phyloP scores from a whole-genome alignment of 2,329 filamentous ascomycete species.

The Fusarium dimerum region DNA sequence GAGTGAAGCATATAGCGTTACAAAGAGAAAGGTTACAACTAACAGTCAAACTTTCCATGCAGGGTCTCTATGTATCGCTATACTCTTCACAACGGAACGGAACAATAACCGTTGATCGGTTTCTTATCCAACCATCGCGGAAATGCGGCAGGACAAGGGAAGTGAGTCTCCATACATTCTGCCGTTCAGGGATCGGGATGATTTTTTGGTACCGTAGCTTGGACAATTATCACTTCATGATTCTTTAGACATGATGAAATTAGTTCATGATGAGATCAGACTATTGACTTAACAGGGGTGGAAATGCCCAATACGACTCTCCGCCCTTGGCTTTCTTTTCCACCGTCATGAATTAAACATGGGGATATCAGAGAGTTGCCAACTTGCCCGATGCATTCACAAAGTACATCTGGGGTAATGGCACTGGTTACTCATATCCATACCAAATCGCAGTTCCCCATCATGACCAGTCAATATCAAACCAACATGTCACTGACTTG shows the following conservation, averaged over 20 bases:
- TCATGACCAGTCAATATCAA: slow-evolving; percentile 2
- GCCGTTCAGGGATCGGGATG: background rate
- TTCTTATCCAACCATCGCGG: background rate
- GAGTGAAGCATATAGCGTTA: too few species aligned
- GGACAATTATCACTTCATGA: background rate
- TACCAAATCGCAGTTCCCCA: background rate
- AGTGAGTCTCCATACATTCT: background rate
- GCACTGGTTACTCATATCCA: too few species aligned
- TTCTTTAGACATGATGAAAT: background rate
- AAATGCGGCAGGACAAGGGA: background rate
- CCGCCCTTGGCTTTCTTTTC: background rate
- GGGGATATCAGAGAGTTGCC: too few species aligned
- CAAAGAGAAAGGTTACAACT: too few species aligned
- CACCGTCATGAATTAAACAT: too few species aligned
- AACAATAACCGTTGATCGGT: too few species aligned
- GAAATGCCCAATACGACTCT: background rate
- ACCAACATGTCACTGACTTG: background rate
- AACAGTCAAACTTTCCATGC: too few species aligned
- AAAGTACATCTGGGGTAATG: too few species aligned
- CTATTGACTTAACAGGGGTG: background rate
- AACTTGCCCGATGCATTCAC: too few species aligned
- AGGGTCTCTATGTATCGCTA: too few species aligned
- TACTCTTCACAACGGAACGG: too few species aligned
- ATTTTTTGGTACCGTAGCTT: background rate
- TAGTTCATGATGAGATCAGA: background rate